These are phyloP conservation scores for Wallemia ichthyophaga DNA, from an alignment of 1,284 basidiomycete species.

Conservation along the genomic window DNA sequence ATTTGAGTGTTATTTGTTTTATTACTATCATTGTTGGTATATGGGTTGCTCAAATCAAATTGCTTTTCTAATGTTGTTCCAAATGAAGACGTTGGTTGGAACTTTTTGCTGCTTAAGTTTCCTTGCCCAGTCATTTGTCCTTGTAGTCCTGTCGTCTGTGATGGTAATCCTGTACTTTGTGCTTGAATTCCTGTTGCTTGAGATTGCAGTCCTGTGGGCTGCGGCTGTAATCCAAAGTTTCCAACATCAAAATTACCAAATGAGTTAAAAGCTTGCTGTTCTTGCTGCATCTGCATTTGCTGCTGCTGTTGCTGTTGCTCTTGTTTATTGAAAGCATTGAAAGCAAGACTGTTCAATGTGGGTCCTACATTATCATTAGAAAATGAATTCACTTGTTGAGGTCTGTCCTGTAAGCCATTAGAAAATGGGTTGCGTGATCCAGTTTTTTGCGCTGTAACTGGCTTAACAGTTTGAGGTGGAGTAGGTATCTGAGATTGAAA, in stretches of 20 bases:
- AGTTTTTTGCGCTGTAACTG: slow-evolving; percentile 40
- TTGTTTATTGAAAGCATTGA: background rate
- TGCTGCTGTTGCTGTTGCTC: slow-evolving; percentile 4
- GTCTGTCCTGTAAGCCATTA: background rate
- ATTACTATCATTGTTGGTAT: background rate
- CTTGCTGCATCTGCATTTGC: slow-evolving; percentile 16
- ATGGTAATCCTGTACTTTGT: too few relatives aligned
- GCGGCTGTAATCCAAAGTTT: slow-evolving; percentile 19
- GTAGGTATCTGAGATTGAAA: slow-evolving; percentile 19
- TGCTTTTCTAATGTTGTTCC: background rate
- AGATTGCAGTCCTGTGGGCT: slow-evolving; percentile 15
- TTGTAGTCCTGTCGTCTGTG: slow-evolving; percentile 1
- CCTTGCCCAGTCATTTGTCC: background rate
- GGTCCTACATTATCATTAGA: background rate
- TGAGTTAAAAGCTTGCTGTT: slow-evolving; percentile 27
- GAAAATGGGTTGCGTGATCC: slow-evolving; percentile 90
- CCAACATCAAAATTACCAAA: slow-evolving; percentile 15
- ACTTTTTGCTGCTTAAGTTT: background rate
- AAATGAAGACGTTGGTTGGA: background rate
- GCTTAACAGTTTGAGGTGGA: slow-evolving; percentile 9
- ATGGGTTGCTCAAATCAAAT: background rate
- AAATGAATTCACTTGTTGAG: background rate
- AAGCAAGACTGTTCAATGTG: background rate
- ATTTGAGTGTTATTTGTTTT: background rate
- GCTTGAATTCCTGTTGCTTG: slow-evolving; percentile 21